Conservation (phyloP, 176 grass and related monocot species). For the Hyparrhenia diplandra region DNA sequence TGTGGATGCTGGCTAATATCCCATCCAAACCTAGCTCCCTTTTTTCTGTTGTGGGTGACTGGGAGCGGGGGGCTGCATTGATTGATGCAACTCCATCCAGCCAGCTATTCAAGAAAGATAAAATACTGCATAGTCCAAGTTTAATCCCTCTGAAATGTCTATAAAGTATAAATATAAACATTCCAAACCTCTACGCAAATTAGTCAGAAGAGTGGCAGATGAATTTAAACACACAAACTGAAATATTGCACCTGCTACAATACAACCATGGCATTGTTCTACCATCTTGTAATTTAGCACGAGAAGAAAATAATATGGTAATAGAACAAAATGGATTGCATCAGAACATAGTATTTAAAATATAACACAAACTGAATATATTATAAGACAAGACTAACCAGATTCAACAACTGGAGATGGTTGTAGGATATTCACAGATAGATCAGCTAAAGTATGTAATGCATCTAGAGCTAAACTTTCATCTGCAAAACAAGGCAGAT, state of each 20-base stretch:
- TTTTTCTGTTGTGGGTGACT: neutral
- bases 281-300: neutral
- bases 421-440: constrained; percentile 90
- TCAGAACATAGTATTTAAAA: constrained; percentile 18
- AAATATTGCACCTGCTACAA: constrained; percentile 12
- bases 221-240: constrained; percentile 14
- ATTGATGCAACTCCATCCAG: neutral
- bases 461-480: constrained; percentile 76
- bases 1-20: neutral
- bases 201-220: neutral
- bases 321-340: neutral
- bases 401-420: constrained; percentile 73
- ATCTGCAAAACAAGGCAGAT: constrained; percentile 48
- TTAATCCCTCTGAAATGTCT: neutral
- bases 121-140: neutral
- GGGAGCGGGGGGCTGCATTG: no score
- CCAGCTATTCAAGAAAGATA: neutral
- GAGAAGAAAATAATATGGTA: constrained; percentile 9
- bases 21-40: neutral
- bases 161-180: neutral
- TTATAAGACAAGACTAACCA: constrained; percentile 52
- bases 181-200: constrained; percentile 20
- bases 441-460: constrained; percentile 87
- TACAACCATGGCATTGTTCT: constrained; percentile 6
- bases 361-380: neutral